Conservation (phyloP, 1,284 basidiomycete genomes). For the Hypsizygus ulmarius region DNA sequence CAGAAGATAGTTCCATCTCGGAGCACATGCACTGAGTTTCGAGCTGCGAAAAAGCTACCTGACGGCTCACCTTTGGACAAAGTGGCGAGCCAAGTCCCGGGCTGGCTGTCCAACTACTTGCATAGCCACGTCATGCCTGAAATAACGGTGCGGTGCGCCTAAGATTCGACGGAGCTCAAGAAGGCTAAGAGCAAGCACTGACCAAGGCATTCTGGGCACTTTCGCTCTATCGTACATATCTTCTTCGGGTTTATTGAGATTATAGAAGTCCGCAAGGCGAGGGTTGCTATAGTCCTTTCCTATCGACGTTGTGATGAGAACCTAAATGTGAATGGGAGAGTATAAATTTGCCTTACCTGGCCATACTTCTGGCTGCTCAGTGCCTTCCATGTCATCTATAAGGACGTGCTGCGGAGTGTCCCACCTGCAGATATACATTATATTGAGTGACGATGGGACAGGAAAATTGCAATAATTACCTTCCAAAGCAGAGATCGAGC, state of each 20-base stretch:
- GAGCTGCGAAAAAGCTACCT: constrained; percentile 16
- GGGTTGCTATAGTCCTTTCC: constrained; percentile 95
- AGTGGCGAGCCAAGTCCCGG: constrained; percentile 92
- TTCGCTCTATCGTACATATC: constrained; percentile 92
- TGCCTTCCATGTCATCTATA: constrained; percentile 76
- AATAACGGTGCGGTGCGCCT: background rate
- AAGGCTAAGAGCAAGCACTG: constrained; percentile 22
- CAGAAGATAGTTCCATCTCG: constrained; percentile 87
- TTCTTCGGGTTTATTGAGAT: constrained; percentile 86
- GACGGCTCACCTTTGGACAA: constrained; percentile 75
- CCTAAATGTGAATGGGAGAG: background rate
- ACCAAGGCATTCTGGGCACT: constrained; percentile 97
- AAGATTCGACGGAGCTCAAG: constrained; percentile 1
- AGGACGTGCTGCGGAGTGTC: constrained; percentile 95
- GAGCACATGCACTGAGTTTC: constrained; percentile 19
- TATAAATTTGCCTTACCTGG: constrained; percentile 51
- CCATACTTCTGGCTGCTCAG: constrained; percentile 78
- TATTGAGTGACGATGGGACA: background rate
- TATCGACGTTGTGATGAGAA: constrained; percentile 20
- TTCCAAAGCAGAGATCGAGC: constrained; percentile 88
- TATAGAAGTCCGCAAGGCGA: constrained; percentile 85
- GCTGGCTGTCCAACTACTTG: constrained; percentile 97
- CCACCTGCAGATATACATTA: constrained; percentile 54
- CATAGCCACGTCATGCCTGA: constrained; percentile 93
- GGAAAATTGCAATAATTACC: constrained; percentile 36